A percentile compares a stretch with the other conserved stretches of the same genome.
phyloP scores from a whole-genome alignment of 2,329 filamentous ascomycete species.

The Fusarium pseudoanthophilum region DNA sequence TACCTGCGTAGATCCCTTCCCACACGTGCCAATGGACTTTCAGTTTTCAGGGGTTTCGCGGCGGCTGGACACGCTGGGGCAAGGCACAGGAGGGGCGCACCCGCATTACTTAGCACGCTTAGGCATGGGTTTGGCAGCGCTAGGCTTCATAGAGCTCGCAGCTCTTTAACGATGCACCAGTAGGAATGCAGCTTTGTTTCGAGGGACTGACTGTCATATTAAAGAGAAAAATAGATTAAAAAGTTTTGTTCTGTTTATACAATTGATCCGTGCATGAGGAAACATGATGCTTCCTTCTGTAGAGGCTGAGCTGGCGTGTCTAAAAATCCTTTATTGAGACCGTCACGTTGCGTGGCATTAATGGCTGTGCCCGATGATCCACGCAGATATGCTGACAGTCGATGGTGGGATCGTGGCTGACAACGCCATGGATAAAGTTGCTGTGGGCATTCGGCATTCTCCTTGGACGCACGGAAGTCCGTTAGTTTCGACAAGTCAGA shows the following conservation, averaged over 20 bases:
- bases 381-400: conserved; percentile 31
- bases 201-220: neutral
- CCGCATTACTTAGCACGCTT: conserved; percentile 18
- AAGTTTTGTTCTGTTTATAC: neutral
- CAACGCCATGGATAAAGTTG: conserved; percentile 13
- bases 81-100: conserved; percentile 29
- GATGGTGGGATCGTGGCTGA: conserved; percentile 22
- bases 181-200: conserved; percentile 23
- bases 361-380: conserved; percentile 30
- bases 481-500: conserved; percentile 4
- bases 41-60: conserved; percentile 4
- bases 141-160: conserved; percentile 15
- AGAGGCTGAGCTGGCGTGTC: conserved; percentile 6
- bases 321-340: conserved; percentile 1
- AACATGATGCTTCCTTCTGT: neutral
- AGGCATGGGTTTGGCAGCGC: conserved; percentile 22
- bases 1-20: conserved; percentile 18
- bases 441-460: conserved; percentile 13
- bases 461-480: conserved; percentile 1
- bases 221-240: conserved; percentile 1
- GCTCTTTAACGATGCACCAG: conserved; percentile 13
- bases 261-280: neutral
- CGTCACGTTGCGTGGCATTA: neutral
- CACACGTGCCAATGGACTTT: conserved; percentile 2
- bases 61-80: conserved; percentile 24